Evolutionary conservation across 768 basidiomycete species (phyloP).

Genomic region (Zangia roseola): DNA sequence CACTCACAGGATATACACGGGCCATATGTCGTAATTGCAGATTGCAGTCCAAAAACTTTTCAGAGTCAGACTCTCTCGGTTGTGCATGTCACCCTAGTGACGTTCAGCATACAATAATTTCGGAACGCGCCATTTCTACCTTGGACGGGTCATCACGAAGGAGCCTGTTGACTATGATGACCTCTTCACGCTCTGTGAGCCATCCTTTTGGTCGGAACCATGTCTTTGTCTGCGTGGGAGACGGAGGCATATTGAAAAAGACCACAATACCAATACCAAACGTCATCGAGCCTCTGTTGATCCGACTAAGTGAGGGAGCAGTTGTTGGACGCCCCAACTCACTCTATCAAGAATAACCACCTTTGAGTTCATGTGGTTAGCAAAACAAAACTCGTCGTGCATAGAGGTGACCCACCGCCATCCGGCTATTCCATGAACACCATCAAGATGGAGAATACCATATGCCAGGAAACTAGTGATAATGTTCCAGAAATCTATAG

Average conservation of each 20-base stretch:
- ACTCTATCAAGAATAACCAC: constrained; percentile 38
- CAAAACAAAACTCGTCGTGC: background rate
- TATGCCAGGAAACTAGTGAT: constrained; percentile 63
- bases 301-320: background rate
- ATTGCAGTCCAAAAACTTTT: constrained; percentile 52
- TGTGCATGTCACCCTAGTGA: constrained; percentile 56
- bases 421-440: constrained; percentile 10
- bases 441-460: constrained; percentile 43
- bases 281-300: constrained; percentile 36
- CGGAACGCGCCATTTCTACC: constrained; percentile 20
- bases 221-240: too few relatives aligned
- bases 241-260: constrained; percentile 57
- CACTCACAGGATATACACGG: too few relatives aligned
- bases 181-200: constrained; percentile 62
- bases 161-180: constrained; percentile 57
- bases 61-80: constrained; percentile 55
- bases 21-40: constrained; percentile 65
- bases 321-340: constrained; percentile 7
- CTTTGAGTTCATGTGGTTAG: constrained; percentile 21
- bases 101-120: too few relatives aligned
- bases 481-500: constrained; percentile 54
- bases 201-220: constrained; percentile 61
- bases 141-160: constrained; percentile 64
- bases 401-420: constrained; percentile 27
- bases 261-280: constrained; percentile 49